Base-by-base conservation (phyloP, 306 rosid genomes). In the Abrus pulchellus region DNA sequence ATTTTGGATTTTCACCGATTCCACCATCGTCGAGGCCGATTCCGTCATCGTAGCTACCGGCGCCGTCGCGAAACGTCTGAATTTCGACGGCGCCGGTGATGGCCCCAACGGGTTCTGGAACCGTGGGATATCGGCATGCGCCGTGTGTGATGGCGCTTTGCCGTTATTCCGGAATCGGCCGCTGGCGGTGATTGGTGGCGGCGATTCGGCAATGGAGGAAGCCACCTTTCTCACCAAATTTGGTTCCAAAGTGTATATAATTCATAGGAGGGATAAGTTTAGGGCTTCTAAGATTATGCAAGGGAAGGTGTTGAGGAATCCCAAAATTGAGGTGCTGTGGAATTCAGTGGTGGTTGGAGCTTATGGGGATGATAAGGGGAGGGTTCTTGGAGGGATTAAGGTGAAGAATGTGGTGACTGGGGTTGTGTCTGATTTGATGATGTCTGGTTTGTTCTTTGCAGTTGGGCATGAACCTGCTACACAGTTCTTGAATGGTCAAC, bases 201-300 rank as follows among this genome's bases (percentile, higher is more conserved):
- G 99, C 0, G 98, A 95, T 61, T 89, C 98, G 3, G 94, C 99
- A 7, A 93, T 91, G 97, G 99, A 93, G 81, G 99, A 95, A 84
- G 97, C 98, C 1, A 87, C 53, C 27, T 95, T 91, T 74, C 90
- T 95, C 29, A 89, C 97, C 14, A 95, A 91, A 78, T 95, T 83
- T 50, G 96, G 93, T 28, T 90, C 93, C n/a, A 87, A 87, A 41
- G 98, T 95, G 32, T 86, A 88, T 66, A 87, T 94, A 53, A 84
- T 95, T 49, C 97, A 91, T 55, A 68, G 98, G 71, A 85, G 95
- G 72, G 93, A 95, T 14, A 7, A 68, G 0, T 91, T 95, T 72
- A 83, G 94, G 75, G 98, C 97, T 27, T 90, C 96, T 9, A 95
- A 90, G 80, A 87, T 90, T 11, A 90, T 95, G 98, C 99, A 93